A percentile compares a stretch with the other conserved stretches of the same genome.
Conservation (phyloP, 345 rosid genomes). For the Aegle marmelos region DNA sequence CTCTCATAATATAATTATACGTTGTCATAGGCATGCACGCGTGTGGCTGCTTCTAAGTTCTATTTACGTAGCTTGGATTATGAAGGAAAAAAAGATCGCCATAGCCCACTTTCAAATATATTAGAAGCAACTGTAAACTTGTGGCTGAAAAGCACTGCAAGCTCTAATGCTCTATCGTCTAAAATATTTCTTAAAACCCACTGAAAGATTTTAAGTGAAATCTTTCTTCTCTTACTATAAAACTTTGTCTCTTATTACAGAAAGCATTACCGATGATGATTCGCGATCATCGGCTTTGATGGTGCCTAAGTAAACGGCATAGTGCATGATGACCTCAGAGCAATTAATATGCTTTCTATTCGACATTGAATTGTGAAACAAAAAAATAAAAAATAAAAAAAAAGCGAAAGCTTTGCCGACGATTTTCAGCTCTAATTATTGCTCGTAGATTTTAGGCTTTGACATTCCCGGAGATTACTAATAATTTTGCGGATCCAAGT, state of each 20-base stretch:
- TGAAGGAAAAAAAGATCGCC: not conserved
- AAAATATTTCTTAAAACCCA: not conserved
- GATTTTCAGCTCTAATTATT: not conserved
- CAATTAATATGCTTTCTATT: conserved; percentile 10
- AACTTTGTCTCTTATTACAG: not conserved
- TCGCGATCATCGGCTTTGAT: not conserved
- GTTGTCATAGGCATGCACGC: not conserved
- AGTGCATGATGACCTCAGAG: conserved; percentile 25
- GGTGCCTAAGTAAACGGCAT: not conserved
- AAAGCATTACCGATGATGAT: not conserved
- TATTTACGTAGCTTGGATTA: not conserved
- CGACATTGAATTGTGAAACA: not conserved
- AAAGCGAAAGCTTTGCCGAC: conserved; percentile 3
- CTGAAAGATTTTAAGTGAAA: not conserved
- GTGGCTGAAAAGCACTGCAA: not conserved
- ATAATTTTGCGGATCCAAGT: not conserved
- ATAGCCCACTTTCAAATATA: not conserved
- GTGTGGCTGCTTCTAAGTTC: not conserved
- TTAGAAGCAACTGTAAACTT: not conserved
- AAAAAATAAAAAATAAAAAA: not conserved
- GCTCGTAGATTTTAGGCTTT: not conserved
- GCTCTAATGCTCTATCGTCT: not conserved
- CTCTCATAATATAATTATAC: too few species aligned
- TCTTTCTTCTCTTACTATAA: not conserved
- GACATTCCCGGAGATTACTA: not conserved